Base-by-base conservation (phyloP, 2,329 filamentous ascomycete genomes). In the Epichloe gansuensis region DNA sequence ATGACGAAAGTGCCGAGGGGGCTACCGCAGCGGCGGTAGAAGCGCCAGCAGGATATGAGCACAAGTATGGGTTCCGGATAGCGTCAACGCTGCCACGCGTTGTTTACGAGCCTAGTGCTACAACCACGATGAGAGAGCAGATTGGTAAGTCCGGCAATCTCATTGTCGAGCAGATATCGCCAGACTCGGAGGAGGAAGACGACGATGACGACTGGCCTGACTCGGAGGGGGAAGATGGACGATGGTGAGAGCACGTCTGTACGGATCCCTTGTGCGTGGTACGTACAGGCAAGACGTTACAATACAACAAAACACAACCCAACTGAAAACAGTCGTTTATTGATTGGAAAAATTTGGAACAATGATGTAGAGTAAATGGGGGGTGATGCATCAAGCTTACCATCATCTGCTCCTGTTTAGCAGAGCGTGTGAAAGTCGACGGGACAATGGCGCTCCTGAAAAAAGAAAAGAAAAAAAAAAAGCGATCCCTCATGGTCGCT, bases 81-180 rank as follows among this genome's bases (percentile, higher is more conserved):
- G 89, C 91, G 3, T 87, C 85, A 27, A 84, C 89, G 0, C 82
- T 98, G 76, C 93, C 93, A 5, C 76, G 93, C 49, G 80, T 84
- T 54, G 87, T 93, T 35, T 91, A 87, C 65, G 82, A 85, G 55
- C 71, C 90, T 5, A 80, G 82, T 51, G 71, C 73, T 39, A 78
- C 77, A 0, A 81, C 78, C 4, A 84, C 80, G 23, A 76, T 96
- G 60, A 76, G 76, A 31, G 79, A 87, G 57, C 79, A 80, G 59
- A 84, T 97, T 63, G 89, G 91, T 3, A 76, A 83, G 58, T 90
- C 88, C 57, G 89, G 85, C 3, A 95, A 94, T 67, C 70, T 98
- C 53, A 87, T 97, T 58, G 90, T 97, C 12, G 93, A 98, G 70
- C 76, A 77, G 35, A 52, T 64, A 38, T 57, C 59, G 53, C 55